These are phyloP conservation scores for Candida xiaguanensis DNA, from an alignment of 805 yeast genomes.

Conservation along the genomic window DNA sequence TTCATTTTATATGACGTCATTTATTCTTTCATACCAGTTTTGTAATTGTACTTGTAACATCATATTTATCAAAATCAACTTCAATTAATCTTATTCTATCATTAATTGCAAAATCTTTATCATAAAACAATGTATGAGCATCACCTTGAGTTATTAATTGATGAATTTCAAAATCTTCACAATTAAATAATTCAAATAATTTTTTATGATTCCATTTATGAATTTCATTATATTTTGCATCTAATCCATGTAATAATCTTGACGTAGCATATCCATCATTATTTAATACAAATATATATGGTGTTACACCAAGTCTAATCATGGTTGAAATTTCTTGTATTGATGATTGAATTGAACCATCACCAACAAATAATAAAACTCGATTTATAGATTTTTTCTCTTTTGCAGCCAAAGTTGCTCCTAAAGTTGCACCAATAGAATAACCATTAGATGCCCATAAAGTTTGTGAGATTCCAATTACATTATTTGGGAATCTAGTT, in stretches of 20 bases:
- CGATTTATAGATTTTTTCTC: constrained; percentile 40
- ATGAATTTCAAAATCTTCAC: constrained; percentile 50
- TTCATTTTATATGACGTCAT: neutral
- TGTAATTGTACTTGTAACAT: constrained; percentile 61
- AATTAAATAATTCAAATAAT: constrained; percentile 58
- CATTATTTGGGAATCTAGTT: constrained; percentile 59
- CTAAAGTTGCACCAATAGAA: constrained; percentile 63
- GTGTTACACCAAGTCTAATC: constrained; percentile 62
- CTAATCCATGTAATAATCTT: constrained; percentile 67
- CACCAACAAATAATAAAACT: constrained; percentile 68
- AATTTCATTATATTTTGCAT: constrained; percentile 61
- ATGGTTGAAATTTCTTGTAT: constrained; percentile 71
- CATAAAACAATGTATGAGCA: constrained; percentile 47
- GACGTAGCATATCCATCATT: constrained; percentile 76
- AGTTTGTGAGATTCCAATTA: constrained; percentile 68
- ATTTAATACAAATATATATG: constrained; percentile 66
- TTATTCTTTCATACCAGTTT: constrained; percentile 6
- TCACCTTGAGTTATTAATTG: constrained; percentile 57
- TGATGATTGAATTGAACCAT: constrained; percentile 72
- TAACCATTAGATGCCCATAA: constrained; percentile 76
- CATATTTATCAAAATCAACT: constrained; percentile 64
- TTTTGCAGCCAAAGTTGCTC: constrained; percentile 66
- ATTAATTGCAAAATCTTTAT: constrained; percentile 48
- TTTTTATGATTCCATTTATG: constrained; percentile 67
- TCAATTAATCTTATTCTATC: constrained; percentile 64